A percentile compares a stretch with the other conserved stretches of the same genome.
These are phyloP conservation scores for Caulochytrium protostelioides DNA, from an alignment of 371 early-diverging fungal species.

Conservation along the genomic window DNA sequence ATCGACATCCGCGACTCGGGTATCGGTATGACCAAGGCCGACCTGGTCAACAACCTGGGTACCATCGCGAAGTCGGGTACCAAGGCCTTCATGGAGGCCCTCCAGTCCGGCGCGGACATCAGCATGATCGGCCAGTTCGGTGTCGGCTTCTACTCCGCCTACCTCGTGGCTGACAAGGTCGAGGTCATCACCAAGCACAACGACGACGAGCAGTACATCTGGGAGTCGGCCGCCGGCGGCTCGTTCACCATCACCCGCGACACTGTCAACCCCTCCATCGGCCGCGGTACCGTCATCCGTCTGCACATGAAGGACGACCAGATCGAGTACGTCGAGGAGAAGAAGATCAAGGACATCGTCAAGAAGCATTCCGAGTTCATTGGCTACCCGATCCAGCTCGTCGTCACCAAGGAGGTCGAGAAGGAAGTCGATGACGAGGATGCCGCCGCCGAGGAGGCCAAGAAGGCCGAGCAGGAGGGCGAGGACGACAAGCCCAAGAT, in stretches of 20 bases:
- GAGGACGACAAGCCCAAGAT: constrained; percentile 38
- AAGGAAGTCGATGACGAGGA: constrained; percentile 61
- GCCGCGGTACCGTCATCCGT: constrained; percentile 73
- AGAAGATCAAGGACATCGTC: constrained; percentile 67
- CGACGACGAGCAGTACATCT: constrained; percentile 80
- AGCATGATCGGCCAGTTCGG: constrained; percentile 97
- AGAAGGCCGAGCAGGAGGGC: constrained; percentile 16
- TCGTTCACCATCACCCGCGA: constrained; percentile 78
- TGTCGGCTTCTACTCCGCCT: constrained; percentile 96
- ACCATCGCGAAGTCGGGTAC: constrained; percentile 92
- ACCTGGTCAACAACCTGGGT: constrained; percentile 87
- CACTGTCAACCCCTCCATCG: constrained; percentile 44
- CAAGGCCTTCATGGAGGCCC: constrained; percentile 79
- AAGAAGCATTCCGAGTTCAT: constrained; percentile 93
- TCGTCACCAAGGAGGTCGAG: constrained; percentile 68
- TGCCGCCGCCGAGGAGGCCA: constrained; percentile 49
- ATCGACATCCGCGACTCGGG: constrained; percentile 45
- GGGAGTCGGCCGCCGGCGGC: constrained; percentile 83
- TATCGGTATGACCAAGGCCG: constrained; percentile 95
- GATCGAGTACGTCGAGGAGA: constrained; percentile 71
- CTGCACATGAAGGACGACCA: constrained; percentile 84
- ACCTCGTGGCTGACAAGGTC: constrained; percentile 86
- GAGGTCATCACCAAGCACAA: constrained; percentile 88
- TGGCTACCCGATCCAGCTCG: constrained; percentile 73
- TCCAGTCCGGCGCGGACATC: constrained; percentile 53